Conservation (phyloP, 2,329 filamentous ascomycete species). For the Boeremia lycopersici region DNA sequence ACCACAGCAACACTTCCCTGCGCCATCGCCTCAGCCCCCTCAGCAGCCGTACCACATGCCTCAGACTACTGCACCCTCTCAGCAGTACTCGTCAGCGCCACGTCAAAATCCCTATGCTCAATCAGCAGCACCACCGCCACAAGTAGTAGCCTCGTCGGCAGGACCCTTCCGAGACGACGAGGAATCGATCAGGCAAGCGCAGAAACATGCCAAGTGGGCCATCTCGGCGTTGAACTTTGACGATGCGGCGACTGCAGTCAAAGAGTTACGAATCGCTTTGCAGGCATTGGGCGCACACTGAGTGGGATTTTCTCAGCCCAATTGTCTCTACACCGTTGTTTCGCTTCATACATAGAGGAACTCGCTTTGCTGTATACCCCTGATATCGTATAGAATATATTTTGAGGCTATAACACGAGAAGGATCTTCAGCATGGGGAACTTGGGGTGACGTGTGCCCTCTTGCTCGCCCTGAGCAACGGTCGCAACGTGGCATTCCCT, state of each 20-base stretch:
- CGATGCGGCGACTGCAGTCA: conserved; percentile 86
- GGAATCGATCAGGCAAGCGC: conserved; percentile 73
- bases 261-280: conserved; percentile 79
- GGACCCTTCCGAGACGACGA: conserved; percentile 67
- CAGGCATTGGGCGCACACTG: conserved; percentile 68
- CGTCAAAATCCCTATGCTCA: conserved; percentile 28
- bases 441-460: conserved; percentile 16
- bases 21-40: conserved; percentile 15
- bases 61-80: conserved; percentile 13
- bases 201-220: conserved; percentile 97
- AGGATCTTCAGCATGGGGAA: conserved; percentile 9
- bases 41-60: conserved; percentile 18
- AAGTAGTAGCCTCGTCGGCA: conserved; percentile 27
- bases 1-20: conserved; percentile 16
- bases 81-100: conserved; percentile 21
- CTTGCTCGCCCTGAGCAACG: conserved; percentile 13
- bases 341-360: conserved; percentile 1
- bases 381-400: conserved; percentile 20
- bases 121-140: conserved; percentile 21
- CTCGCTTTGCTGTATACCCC: conserved; percentile 14
- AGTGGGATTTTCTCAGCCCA: neutral
- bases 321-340: neutral
- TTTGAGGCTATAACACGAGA: conserved; percentile 14
- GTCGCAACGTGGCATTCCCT: conserved; percentile 11
- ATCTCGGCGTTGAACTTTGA: conserved; percentile 97